phyloP scores from a whole-genome alignment of 495 filamentous ascomycete genomes.

The Penicillium paxilli region DNA sequence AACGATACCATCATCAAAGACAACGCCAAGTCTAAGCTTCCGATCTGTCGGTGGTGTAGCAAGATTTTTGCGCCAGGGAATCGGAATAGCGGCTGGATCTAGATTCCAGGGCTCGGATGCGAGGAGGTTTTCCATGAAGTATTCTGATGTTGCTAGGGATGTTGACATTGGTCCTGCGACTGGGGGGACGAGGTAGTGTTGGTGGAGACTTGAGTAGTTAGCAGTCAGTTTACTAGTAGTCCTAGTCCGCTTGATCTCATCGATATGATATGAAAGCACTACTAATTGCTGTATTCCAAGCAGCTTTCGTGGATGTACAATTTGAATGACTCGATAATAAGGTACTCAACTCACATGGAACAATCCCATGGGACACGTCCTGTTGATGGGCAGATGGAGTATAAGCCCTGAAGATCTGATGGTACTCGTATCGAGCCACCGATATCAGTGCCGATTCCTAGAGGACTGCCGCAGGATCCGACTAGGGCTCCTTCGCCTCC shows the following conservation, averaged over 20 bases:
- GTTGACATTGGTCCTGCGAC: slow-evolving; percentile 46
- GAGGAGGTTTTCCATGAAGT: slow-evolving; percentile 41
- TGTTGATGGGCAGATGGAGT: slow-evolving; percentile 60
- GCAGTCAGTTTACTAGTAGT: too few species aligned
- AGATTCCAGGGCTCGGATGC: slow-evolving; percentile 39
- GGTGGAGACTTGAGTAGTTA: slow-evolving; percentile 16
- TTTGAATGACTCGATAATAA: too few species aligned
- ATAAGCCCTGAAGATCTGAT: slow-evolving; percentile 62
- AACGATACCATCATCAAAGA: slow-evolving; percentile 53
- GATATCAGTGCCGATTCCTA: slow-evolving; percentile 69
- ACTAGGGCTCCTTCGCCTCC: slow-evolving; percentile 66
- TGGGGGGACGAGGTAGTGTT: slow-evolving; percentile 34
- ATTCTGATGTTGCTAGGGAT: slow-evolving; percentile 37
- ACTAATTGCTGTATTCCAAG: too few species aligned
- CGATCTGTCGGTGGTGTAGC: slow-evolving; percentile 13
- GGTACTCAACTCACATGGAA: slow-evolving; percentile 39
- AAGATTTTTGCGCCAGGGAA: slow-evolving; percentile 41
- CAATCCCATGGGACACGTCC: slow-evolving; percentile 52
- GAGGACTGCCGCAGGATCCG: slow-evolving; percentile 50
- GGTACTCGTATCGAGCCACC: slow-evolving; percentile 65
- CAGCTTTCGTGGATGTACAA: too few species aligned
- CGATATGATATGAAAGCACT: too few species aligned
- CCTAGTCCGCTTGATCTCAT: too few species aligned
- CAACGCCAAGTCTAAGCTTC: slow-evolving; percentile 49
- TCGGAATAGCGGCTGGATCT: slow-evolving; percentile 40